Evolutionary conservation across 2,329 filamentous ascomycete species (phyloP), one percentile per base, ranked within the genome.

Genomic region (Phialophora chinensis): DNA sequence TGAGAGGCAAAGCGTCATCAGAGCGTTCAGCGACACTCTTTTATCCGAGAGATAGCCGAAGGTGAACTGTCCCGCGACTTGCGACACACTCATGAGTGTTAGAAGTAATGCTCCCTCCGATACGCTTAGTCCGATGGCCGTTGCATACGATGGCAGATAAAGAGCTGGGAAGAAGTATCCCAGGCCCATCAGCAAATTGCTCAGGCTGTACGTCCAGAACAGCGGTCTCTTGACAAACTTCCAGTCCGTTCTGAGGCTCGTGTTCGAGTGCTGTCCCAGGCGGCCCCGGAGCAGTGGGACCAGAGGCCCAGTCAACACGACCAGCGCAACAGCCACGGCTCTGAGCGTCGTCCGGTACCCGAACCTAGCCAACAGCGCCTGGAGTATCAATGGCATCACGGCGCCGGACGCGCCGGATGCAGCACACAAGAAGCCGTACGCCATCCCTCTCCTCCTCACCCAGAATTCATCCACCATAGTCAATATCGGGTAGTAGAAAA

Each of bases 181-280:
- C 1, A 79, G 62, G 0, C 77, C 76, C 58, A 77, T 69, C 14
- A 78, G 38, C 29, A 77, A 78, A 12, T 80, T 82, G 1, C 80
- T 77, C 0, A 83, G 69, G 17, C 82, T 81, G 76, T 83, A 84
- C 33, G 85, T 74, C 23, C 83, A 71, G 67, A 81, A 82, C 61
- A 79, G 70, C 70, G 76, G 55, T 20, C 68, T 69, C 27, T 69
- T 73, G 68, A 79, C 74, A 69, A 78, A 83, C 57, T 61, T 75
- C 73, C 70, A 76, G 66, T 72, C 74, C 5, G 72, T 69, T 77
- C 77, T 52, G 73, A 74, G 5, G 72, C 72, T 31, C 35, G 25
- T 27, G 11, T n/a, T 14, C 74, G 62, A 54, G 78, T 79, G 44
- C 76, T 65, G 10, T 75, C 69, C 75, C 73, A 27, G 77, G 78